These are phyloP conservation scores for Trypanosoma congolense DNA, from an alignment of 208 protist species.

Conservation along the genomic window DNA sequence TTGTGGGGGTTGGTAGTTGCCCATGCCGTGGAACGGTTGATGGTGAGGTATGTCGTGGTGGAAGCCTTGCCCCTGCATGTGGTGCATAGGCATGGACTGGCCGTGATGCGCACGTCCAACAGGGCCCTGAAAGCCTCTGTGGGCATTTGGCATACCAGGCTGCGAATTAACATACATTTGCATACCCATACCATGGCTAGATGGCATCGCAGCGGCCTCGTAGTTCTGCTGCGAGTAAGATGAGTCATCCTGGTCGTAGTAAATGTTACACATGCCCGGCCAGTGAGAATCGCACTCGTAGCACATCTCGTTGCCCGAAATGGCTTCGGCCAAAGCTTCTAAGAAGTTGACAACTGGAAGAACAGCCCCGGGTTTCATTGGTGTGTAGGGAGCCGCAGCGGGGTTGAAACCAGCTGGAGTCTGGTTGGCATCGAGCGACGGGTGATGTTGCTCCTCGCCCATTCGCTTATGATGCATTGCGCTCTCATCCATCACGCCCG, in stretches of 20 bases:
- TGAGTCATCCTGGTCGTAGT: constrained; percentile 70
- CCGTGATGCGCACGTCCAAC: constrained; percentile 1
- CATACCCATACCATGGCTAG: constrained; percentile 8
- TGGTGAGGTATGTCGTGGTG: constrained; percentile 29
- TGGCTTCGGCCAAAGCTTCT: constrained; percentile 37
- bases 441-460: constrained; percentile 9
- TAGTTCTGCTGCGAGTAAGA: constrained; percentile 41
- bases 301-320: constrained; percentile 43
- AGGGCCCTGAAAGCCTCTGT: constrained; percentile 19
- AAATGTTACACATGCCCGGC: constrained; percentile 38
- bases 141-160: constrained; percentile 13
- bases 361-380: constrained; percentile 28
- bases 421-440: constrained; percentile 22
- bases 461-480: constrained; percentile 6
- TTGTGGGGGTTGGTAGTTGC: constrained; percentile 9
- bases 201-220: constrained; percentile 12
- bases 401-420: constrained; percentile 20
- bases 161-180: constrained; percentile 33
- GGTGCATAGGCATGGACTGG: constrained; percentile 21
- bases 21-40: constrained; percentile 12
- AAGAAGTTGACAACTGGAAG: constrained; percentile 60
- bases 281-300: constrained; percentile 39
- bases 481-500: constrained; percentile 14
- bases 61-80: constrained; percentile 18
- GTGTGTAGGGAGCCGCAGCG: constrained; percentile 42